Evolutionary conservation across 768 basidiomycete genomes (phyloP).

Genomic region (Pulveroboletus sp.): DNA sequence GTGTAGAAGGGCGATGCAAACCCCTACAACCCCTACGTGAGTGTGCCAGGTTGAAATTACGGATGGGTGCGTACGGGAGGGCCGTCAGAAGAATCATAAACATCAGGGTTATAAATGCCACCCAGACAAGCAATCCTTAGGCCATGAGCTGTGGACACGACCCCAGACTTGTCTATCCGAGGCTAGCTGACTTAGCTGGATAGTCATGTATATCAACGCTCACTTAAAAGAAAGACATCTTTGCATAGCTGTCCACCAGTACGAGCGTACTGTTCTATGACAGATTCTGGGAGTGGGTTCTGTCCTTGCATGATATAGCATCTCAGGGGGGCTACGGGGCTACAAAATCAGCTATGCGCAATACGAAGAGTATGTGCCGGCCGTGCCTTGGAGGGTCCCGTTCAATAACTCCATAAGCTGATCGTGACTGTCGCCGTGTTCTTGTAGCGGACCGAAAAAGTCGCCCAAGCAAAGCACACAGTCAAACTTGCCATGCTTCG

Average conservation of each 20-base stretch:
- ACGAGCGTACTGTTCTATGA: conserved; percentile 71
- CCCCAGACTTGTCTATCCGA: conserved; percentile 70
- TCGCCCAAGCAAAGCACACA: conserved; percentile 78
- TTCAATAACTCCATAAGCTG: conserved; percentile 58
- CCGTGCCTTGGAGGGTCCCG: conserved; percentile 62
- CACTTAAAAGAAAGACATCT: conserved; percentile 84
- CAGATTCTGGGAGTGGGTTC: conserved; percentile 61
- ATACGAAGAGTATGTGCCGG: neutral
- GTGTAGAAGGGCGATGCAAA: conserved; percentile 76
- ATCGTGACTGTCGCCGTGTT: conserved; percentile 35
- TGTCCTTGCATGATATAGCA: conserved; percentile 93
- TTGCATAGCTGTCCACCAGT: conserved; percentile 76
- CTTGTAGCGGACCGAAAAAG: conserved; percentile 66
- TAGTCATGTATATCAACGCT: conserved; percentile 26
- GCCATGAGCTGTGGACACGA: conserved; percentile 73
- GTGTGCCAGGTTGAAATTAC: neutral
- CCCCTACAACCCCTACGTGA: conserved; percentile 41
- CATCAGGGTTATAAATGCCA: conserved; percentile 62
- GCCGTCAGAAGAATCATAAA: conserved; percentile 55
- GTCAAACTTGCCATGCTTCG: conserved; percentile 92
- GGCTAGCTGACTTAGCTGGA: conserved; percentile 2
- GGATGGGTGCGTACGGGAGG: conserved; percentile 49
- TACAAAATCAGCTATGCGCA: conserved; percentile 11
- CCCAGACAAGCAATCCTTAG: conserved; percentile 84
- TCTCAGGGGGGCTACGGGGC: conserved; percentile 68